Conservation (phyloP, 768 basidiomycete genomes). For the Hortiboletus campestris region DNA sequence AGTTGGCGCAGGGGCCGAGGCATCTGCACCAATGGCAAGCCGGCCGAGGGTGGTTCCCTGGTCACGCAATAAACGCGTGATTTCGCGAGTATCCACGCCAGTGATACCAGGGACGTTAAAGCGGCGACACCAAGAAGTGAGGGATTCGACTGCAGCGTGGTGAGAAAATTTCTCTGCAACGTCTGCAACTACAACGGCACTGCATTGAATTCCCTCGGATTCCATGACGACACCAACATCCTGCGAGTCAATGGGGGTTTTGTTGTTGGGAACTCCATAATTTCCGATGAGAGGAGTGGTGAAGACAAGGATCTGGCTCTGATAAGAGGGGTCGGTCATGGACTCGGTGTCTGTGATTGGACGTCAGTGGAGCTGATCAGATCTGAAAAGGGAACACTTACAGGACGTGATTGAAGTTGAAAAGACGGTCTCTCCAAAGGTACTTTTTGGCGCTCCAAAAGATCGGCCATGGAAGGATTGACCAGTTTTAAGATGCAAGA, state of each 20-base stretch:
- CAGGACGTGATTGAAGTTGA: slow-evolving; percentile 99
- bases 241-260: slow-evolving; percentile 62
- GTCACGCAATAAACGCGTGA: slow-evolving; percentile 90
- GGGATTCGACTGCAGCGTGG: slow-evolving; percentile 88
- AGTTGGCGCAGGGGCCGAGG: slow-evolving; percentile 54
- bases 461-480: slow-evolving; percentile 87
- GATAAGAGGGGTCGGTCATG: slow-evolving; percentile 99
- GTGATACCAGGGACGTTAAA: slow-evolving; percentile 91
- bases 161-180: slow-evolving; percentile 95
- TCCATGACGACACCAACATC: slow-evolving; percentile 90
- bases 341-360: slow-evolving; percentile 86
- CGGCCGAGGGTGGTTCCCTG: slow-evolving; percentile 96
- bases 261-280: slow-evolving; percentile 91
- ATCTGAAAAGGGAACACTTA: slow-evolving; percentile 38
- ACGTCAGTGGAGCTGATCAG: slow-evolving; percentile 6
- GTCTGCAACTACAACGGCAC: slow-evolving; percentile 90
- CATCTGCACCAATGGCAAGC: slow-evolving; percentile 78
- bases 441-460: slow-evolving; percentile 85
- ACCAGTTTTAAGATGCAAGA: slow-evolving; percentile 90
- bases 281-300: slow-evolving; percentile 98
- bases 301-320: slow-evolving; percentile 97
- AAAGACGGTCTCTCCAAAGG: slow-evolving; percentile 97
- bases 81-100: slow-evolving; percentile 96
- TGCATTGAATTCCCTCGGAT: slow-evolving; percentile 85
- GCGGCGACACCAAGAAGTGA: slow-evolving; percentile 91